phyloP scores from a whole-genome alignment of 73 alveolate genomes.

The Diophrys sp. region DNA sequence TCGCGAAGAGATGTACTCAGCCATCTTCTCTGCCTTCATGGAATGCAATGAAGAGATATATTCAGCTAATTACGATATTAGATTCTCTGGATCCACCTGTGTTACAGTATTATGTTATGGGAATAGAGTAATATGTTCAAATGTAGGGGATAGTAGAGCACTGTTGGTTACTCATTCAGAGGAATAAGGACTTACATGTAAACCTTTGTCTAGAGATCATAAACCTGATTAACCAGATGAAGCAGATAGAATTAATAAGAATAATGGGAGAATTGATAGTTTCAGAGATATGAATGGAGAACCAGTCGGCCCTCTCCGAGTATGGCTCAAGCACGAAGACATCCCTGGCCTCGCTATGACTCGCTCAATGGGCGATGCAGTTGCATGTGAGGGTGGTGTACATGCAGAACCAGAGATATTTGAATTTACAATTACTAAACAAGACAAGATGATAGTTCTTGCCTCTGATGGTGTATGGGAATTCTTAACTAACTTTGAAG shows the following conservation, averaged over 20 bases:
- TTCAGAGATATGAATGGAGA: slow-evolving; percentile 64
- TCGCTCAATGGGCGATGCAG: slow-evolving; percentile 70
- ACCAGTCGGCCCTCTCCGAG: slow-evolving; percentile 66
- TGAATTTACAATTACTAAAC: slow-evolving; percentile 33
- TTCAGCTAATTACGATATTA: slow-evolving; percentile 21
- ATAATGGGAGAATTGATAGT: slow-evolving; percentile 91
- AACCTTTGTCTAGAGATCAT: slow-evolving; percentile 70
- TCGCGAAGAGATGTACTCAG: slow-evolving; percentile 30
- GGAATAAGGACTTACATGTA: not conserved
- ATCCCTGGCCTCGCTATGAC: slow-evolving; percentile 79
- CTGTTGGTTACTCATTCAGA: slow-evolving; percentile 45
- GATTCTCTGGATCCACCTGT: slow-evolving; percentile 47
- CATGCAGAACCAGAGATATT: slow-evolving; percentile 58
- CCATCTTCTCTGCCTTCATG: slow-evolving; percentile 14
- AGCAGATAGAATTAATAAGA: slow-evolving; percentile 71
- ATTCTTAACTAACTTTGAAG: slow-evolving; percentile 75
- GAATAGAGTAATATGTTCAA: slow-evolving; percentile 66
- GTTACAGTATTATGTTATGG: slow-evolving; percentile 51
- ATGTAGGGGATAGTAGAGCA: slow-evolving; percentile 82
- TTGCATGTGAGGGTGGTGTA: slow-evolving; percentile 65
- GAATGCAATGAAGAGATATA: not conserved
- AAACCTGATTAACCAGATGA: slow-evolving; percentile 92
- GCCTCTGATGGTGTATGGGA: slow-evolving; percentile 92
- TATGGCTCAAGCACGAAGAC: slow-evolving; percentile 44
- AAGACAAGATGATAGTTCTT: slow-evolving; percentile 60